Conservation (phyloP, 768 basidiomycete species). For the Grammothele lineata region DNA sequence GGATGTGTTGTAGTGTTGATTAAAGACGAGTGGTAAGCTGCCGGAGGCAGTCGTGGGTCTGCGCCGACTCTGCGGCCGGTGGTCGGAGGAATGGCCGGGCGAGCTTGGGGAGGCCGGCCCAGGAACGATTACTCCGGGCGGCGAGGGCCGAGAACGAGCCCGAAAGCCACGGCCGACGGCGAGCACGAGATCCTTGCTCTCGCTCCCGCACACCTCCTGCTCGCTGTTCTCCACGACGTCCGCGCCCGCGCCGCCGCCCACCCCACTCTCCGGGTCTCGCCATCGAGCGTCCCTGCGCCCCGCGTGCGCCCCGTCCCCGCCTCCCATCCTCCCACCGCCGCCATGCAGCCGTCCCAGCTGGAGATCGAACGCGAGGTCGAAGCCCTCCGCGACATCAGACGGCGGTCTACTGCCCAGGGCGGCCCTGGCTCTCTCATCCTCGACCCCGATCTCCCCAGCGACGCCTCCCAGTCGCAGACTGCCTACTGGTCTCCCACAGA, state of each 20-base stretch:
- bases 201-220: background rate
- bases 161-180: no score
- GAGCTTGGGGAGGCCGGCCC: no score
- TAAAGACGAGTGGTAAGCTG: no score
- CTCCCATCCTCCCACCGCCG: slow-evolving; percentile 1
- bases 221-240: background rate
- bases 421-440: slow-evolving; percentile 79
- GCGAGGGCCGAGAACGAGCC: no score
- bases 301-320: background rate
- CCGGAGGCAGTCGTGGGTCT: no score
- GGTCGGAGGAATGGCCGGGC: no score
- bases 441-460: slow-evolving; percentile 87
- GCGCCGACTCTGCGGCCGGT: no score
- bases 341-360: slow-evolving; percentile 72
- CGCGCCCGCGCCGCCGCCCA: no score
- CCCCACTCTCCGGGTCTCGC: no score
- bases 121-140: no score
- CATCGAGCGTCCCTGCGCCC: slow-evolving; percentile 6
- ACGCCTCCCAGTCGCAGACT: slow-evolving; percentile 43
- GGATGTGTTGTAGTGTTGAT: no score
- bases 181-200: no score
- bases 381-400: slow-evolving; percentile 75
- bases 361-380: slow-evolving; percentile 88
- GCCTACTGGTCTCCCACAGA: slow-evolving; percentile 29
- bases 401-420: slow-evolving; percentile 71